Conservation (phyloP, 768 basidiomycete species). For the Cyathus striatus region DNA sequence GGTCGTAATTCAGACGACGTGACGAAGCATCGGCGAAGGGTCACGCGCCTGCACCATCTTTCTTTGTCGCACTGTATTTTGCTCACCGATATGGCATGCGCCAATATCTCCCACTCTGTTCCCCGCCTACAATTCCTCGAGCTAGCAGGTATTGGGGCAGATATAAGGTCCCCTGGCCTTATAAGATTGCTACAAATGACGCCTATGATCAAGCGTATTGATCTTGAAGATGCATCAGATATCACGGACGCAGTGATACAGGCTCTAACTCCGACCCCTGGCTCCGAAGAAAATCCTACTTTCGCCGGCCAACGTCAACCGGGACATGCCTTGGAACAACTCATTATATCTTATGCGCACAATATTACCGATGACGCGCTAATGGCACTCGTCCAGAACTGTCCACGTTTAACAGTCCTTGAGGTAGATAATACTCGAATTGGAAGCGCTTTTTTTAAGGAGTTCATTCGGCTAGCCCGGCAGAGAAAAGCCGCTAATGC, state of each 20-base stretch:
- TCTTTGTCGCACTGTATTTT: constrained; percentile 64
- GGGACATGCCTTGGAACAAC: constrained; percentile 67
- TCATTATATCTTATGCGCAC: constrained; percentile 65
- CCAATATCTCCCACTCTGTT: constrained; percentile 63
- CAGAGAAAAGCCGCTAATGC: constrained; percentile 46
- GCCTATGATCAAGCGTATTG: constrained; percentile 67
- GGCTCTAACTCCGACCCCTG: constrained; percentile 49
- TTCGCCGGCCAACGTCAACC: constrained; percentile 28
- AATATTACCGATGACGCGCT: constrained; percentile 63
- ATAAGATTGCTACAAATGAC: constrained; percentile 64
- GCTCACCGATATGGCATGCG: constrained; percentile 72
- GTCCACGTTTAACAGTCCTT: constrained; percentile 55
- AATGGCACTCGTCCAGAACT: constrained; percentile 56
- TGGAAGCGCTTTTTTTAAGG: constrained; percentile 49
- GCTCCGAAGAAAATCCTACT: background rate
- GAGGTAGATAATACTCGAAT: constrained; percentile 83
- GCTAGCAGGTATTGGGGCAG: constrained; percentile 67
- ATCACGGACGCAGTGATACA: constrained; percentile 71
- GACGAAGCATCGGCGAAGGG: constrained; percentile 46
- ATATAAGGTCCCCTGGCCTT: constrained; percentile 71
- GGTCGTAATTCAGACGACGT: constrained; percentile 54
- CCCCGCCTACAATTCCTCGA: constrained; percentile 77
- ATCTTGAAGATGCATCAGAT: constrained; percentile 79
- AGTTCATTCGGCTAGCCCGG: constrained; percentile 58
- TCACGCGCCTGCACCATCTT: constrained; percentile 70